Conservation (phyloP, 2,329 filamentous ascomycete species). For the Beauveria sp. region DNA sequence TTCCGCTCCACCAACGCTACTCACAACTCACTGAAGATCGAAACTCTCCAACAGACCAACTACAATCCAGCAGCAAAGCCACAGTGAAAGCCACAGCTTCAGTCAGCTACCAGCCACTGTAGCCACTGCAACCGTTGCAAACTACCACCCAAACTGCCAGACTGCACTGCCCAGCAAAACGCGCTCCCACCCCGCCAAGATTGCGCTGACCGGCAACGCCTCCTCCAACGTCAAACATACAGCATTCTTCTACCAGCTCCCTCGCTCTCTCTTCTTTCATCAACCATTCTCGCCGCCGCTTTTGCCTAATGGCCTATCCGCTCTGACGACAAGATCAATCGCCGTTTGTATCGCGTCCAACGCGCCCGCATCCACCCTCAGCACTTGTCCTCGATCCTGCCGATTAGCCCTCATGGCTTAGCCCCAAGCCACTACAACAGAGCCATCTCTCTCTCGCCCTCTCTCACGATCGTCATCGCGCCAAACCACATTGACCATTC, state of each 20-base stretch:
- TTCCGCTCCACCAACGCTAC: no score
- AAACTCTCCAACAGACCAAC: no score
- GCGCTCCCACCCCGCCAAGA: neutral
- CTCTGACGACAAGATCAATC: neutral
- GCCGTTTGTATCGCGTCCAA: neutral
- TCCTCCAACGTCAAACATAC: neutral
- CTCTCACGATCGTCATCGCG: neutral
- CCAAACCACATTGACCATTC: neutral
- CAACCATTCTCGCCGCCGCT: neutral
- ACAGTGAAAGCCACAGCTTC: no score
- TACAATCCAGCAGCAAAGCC: no score
- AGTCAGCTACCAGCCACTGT: no score
- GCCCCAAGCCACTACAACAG: neutral
- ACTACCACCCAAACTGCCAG: no score
- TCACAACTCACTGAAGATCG: no score
- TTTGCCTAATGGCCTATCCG: neutral
- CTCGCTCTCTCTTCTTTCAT: neutral
- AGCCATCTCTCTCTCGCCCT: neutral
- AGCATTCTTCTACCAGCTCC: neutral
- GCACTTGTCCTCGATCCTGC: neutral
- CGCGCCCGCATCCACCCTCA: neutral
- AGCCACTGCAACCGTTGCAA: no score
- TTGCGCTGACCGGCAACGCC: no score
- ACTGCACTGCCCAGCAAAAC: neutral
- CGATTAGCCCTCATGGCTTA: constrained; percentile 5